phyloP scores from a whole-genome alignment of 192 early-diverging fungal genomes.

The Neocallimastix lanati region DNA sequence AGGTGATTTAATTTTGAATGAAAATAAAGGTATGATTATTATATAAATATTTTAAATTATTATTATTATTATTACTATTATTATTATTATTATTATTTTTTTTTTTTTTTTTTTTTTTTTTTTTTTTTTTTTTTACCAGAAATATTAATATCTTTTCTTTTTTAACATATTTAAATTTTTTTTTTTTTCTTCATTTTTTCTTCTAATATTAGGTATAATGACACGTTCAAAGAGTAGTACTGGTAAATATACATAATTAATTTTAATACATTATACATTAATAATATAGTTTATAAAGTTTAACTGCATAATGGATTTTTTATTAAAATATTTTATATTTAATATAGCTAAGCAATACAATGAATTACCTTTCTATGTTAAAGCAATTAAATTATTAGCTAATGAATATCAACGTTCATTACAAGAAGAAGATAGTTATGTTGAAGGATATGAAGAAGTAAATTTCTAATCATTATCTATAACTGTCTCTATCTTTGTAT shows the following conservation, averaged over 20 bases:
- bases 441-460: not conserved
- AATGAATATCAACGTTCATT: not conserved
- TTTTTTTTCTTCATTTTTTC: no score
- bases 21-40: slow-evolving; percentile 10
- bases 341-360: slow-evolving; percentile 23
- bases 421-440: not conserved
- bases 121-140: no score
- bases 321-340: no score
- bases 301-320: no score
- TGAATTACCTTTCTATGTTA: not conserved
- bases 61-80: not conserved
- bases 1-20: slow-evolving; percentile 52
- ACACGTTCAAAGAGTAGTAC: slow-evolving; percentile 27
- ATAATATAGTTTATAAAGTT: no score
- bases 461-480: no score
- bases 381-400: not conserved
- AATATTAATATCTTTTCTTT: no score
- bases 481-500: no score
- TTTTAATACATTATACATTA: no score
- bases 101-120: no score
- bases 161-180: no score
- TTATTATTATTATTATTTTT: not conserved
- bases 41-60: slow-evolving; percentile 7
- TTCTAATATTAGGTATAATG: slow-evolving; percentile 39
- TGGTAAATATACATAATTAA: slow-evolving; percentile 22